Evolutionary conservation across 78 protist species (phyloP), one percentile per base, ranked within the genome.

Genomic region (Tieghemostelium lacteum): DNA sequence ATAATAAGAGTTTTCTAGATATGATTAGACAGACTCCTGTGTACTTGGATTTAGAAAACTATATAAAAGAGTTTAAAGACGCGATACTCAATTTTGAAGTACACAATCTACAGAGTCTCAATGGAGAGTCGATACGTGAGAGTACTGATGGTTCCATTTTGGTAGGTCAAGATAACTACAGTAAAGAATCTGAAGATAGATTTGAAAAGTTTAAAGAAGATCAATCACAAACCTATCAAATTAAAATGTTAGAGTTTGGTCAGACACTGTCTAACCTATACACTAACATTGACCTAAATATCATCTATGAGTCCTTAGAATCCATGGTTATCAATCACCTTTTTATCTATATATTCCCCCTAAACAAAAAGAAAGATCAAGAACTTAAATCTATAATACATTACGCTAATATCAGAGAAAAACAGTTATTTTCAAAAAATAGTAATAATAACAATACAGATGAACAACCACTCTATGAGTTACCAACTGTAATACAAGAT

Each of bases 241-340:
- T 1, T 0, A 36, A 74, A 3, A 28, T 83, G 6, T 16, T 61
- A 16, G 39, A 31, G 19, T 83, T 58, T 69, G 42, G 37, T 33
- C 26, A 57, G 12, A 24, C 4, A 50, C 49, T 50, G 26, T 37
- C 37, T 40, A 24, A 37, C 31, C 8, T 69, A 26, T 69, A 34
- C 19, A 66, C 29, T 4, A 50, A 70, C 49, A 65, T 63, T 28
- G 62, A 62, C 34, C 40, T 54, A 39, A 42, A n/a, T 26, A 45
- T 36, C n/a, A 83, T 83, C 50, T n/a, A 40, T 39, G 89, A 83
- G 24, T 26, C 71, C 2, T 57, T 83, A 20, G 89, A 83, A 58
- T 83, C 89, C 6, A 37, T 58, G 5, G 58, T 83, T 24, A 58
- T 64, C 33, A 65, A 52, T 20, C 45, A 50, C 10, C 19, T 52